These are phyloP conservation scores for Funneliformis geosporum DNA, from an alignment of 192 early-diverging fungal genomes.

Conservation along the genomic window DNA sequence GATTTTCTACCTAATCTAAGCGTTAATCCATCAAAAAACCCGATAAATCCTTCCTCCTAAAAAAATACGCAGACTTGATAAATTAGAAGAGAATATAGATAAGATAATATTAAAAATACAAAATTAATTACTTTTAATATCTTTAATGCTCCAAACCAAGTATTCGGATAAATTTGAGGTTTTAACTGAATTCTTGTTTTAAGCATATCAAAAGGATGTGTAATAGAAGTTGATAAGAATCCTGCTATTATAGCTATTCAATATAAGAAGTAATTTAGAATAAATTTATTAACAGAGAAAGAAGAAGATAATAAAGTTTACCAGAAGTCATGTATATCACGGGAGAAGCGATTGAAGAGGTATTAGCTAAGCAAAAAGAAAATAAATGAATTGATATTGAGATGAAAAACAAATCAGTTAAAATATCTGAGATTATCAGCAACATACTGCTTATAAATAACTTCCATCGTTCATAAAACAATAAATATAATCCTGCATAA, in stretches of 20 bases:
- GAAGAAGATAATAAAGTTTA: not conserved
- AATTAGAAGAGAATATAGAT: not conserved
- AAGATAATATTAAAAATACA: too few relatives aligned
- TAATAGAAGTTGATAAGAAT: slow-evolving; percentile 72
- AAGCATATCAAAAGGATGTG: slow-evolving; percentile 93
- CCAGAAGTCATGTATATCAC: slow-evolving; percentile 64
- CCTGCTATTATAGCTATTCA: slow-evolving; percentile 64
- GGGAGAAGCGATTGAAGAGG: slow-evolving; percentile 43
- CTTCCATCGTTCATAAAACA: slow-evolving; percentile 86
- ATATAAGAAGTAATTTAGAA: not conserved
- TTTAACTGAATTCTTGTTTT: slow-evolving; percentile 93
- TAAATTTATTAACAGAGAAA: not conserved
- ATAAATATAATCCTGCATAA: slow-evolving; percentile 85
- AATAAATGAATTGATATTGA: not conserved
- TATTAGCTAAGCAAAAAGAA: slow-evolving; percentile 25
- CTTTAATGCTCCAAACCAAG: slow-evolving; percentile 48
- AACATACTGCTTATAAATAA: slow-evolving; percentile 44
- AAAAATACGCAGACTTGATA: not conserved
- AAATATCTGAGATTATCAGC: not conserved
- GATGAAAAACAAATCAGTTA: not conserved
- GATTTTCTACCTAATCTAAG: slow-evolving; percentile 83
- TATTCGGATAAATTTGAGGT: slow-evolving; percentile 66
- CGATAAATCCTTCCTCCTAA: slow-evolving; percentile 71
- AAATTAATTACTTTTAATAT: slow-evolving; percentile 50
- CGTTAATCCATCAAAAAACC: slow-evolving; percentile 83